A percentile compares a stretch with the other conserved stretches of the same genome.
Evolutionary conservation across 331 rosid species (phyloP).

Genomic region (Cydonia oblonga): DNA sequence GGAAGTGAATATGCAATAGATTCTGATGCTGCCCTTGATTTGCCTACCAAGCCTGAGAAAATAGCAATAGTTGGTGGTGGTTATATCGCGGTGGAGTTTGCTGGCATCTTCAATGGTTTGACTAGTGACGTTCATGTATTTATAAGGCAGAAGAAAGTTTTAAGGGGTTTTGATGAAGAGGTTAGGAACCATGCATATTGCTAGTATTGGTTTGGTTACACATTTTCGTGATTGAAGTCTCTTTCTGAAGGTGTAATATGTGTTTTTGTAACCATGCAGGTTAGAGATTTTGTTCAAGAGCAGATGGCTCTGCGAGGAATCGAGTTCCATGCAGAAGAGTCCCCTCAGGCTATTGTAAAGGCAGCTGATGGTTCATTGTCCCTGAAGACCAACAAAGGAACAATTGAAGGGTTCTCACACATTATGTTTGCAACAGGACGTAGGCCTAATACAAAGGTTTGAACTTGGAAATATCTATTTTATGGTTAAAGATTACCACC

Average conservation of each 20-base stretch:
- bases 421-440: conserved; percentile 99
- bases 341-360: conserved; percentile 68
- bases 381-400: conserved; percentile 81
- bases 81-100: conserved; percentile 92
- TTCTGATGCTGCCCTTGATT: conserved; percentile 96
- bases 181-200: conserved; percentile 25
- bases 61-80: conserved; percentile 99
- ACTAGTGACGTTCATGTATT: conserved; percentile 69
- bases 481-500: not conserved
- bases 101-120: conserved; percentile 89
- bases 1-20: conserved; percentile 80
- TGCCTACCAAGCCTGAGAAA: conserved; percentile 77
- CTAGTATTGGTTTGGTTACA: not conserved
- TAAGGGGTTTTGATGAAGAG: conserved; percentile 98
- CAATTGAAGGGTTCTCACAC: conserved; percentile 77
- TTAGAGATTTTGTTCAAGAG: conserved; percentile 75
- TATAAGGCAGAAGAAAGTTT: conserved; percentile 76
- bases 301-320: conserved; percentile 87
- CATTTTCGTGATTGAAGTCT: not conserved
- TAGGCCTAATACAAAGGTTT: conserved; percentile 80
- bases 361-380: conserved; percentile 74
- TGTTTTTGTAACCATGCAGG: conserved; percentile 34
- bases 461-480: conserved; percentile 5
- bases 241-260: conserved; percentile 1
- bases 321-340: conserved; percentile 69